phyloP scores from a whole-genome alignment of 2,329 filamentous ascomycete genomes.

The Colletotrichum sp. region DNA sequence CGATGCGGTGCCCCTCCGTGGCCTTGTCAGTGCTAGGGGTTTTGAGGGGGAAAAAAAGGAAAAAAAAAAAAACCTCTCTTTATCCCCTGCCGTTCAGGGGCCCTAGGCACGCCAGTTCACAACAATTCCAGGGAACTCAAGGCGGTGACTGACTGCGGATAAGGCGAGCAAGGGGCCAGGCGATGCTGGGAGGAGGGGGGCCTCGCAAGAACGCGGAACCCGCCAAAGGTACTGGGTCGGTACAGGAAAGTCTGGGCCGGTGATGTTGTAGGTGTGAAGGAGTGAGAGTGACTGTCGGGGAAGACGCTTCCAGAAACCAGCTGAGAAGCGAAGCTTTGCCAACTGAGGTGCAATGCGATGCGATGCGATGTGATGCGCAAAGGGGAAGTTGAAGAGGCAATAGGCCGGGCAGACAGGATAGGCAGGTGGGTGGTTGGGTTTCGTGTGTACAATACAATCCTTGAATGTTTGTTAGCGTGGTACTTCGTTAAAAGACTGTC shows the following conservation, averaged over 20 bases:
- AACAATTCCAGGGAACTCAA: not conserved
- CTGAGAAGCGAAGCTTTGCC: not conserved
- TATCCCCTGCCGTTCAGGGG: not conserved
- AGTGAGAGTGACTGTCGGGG: not conserved
- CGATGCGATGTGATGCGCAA: not conserved
- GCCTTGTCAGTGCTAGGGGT: no score
- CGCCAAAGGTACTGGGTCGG: not conserved
- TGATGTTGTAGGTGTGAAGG: not conserved
- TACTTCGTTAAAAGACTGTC: no score
- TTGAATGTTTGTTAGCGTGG: no score
- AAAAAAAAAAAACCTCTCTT: not conserved
- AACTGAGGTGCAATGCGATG: not conserved
- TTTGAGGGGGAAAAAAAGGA: not conserved
- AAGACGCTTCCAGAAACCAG: not conserved
- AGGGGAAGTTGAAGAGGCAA: not conserved
- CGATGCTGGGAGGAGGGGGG: not conserved
- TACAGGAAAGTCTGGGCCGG: not conserved
- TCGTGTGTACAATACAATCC: no score
- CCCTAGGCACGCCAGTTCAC: not conserved
- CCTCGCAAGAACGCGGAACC: not conserved
- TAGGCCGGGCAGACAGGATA: not conserved
- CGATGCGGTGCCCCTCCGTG: no score
- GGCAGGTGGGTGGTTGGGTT: no score
- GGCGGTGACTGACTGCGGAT: conserved; percentile 6
- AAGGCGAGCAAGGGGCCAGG: not conserved